These are phyloP conservation scores for Emmonsia crescens DNA, from an alignment of 2,329 filamentous ascomycete species.

Conservation along the genomic window DNA sequence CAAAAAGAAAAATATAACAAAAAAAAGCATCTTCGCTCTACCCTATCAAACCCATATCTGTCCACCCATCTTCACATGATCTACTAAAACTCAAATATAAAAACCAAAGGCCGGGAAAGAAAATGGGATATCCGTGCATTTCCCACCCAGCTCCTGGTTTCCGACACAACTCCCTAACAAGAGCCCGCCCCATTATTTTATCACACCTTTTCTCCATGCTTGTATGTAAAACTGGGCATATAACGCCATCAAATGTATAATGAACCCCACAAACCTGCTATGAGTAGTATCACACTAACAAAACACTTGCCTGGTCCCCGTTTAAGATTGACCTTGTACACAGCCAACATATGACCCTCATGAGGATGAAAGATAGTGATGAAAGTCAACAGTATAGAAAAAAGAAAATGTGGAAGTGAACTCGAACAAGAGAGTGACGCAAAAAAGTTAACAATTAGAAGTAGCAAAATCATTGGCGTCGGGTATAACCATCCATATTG, in stretches of 20 bases:
- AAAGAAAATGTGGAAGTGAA: background rate
- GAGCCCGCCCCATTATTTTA: background rate
- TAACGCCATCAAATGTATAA: slow-evolving; percentile 1
- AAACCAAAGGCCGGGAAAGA: background rate
- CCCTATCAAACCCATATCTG: background rate
- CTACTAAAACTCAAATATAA: background rate
- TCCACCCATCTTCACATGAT: background rate
- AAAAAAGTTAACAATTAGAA: slow-evolving; percentile 4
- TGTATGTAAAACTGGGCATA: background rate
- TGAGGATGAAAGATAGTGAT: background rate
- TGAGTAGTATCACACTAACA: background rate
- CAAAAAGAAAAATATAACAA: background rate
- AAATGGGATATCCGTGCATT: background rate
- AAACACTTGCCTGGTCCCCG: background rate
- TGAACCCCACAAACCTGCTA: background rate
- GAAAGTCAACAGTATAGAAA: background rate
- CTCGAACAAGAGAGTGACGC: background rate
- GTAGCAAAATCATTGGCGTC: slow-evolving; percentile 11
- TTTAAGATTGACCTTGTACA: background rate
- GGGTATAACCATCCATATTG: slow-evolving; percentile 16
- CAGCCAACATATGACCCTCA: background rate
- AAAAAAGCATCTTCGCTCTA: background rate
- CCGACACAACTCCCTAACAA: background rate
- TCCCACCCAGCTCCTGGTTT: background rate
- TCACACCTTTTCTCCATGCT: background rate